These are phyloP conservation scores for Mortierella alpina DNA, from an alignment of 192 early-diverging fungal species.

Conservation along the genomic window DNA sequence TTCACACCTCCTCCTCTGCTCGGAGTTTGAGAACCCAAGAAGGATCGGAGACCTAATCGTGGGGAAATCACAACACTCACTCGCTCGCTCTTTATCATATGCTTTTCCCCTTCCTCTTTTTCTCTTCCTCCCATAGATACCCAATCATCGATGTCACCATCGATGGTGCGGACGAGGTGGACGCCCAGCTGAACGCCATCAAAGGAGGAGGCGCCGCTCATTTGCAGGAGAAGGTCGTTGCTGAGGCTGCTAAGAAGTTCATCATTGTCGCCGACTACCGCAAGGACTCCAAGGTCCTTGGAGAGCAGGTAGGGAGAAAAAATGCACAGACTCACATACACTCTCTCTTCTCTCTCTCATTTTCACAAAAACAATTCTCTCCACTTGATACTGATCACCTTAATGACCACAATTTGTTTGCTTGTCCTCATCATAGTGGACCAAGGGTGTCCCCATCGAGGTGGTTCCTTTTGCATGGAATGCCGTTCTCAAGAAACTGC, in stretches of 20 bases:
- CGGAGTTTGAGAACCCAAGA: background rate
- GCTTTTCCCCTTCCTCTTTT: background rate
- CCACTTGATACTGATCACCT: background rate
- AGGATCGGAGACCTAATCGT: slow-evolving; percentile 7
- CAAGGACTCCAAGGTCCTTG: slow-evolving; percentile 83
- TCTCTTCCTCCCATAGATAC: slow-evolving; percentile 54
- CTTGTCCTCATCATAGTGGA: slow-evolving; percentile 69
- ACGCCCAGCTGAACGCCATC: slow-evolving; percentile 88
- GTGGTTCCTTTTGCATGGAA: slow-evolving; percentile 87
- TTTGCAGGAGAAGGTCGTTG: slow-evolving; percentile 94
- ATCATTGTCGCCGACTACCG: slow-evolving; percentile 92
- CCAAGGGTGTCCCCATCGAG: slow-evolving; percentile 90
- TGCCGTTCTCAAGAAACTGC: slow-evolving; percentile 67
- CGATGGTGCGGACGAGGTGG: slow-evolving; percentile 92
- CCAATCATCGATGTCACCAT: slow-evolving; percentile 89
- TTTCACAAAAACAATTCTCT: background rate
- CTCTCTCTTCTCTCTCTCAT: background rate
- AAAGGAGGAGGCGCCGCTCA: slow-evolving; percentile 97
- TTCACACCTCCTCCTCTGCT: background rate
- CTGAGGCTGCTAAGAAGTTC: slow-evolving; percentile 82
- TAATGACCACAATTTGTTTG: background rate
- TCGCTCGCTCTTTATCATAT: background rate
- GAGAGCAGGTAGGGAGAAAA: slow-evolving; percentile 69
- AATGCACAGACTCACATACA: no score
- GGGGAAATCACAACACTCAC: background rate